Evolutionary conservation across 2,329 filamentous ascomycete genomes (phyloP), one percentile per base, ranked within the genome.

Genomic region (Penicillium verrucosum): DNA sequence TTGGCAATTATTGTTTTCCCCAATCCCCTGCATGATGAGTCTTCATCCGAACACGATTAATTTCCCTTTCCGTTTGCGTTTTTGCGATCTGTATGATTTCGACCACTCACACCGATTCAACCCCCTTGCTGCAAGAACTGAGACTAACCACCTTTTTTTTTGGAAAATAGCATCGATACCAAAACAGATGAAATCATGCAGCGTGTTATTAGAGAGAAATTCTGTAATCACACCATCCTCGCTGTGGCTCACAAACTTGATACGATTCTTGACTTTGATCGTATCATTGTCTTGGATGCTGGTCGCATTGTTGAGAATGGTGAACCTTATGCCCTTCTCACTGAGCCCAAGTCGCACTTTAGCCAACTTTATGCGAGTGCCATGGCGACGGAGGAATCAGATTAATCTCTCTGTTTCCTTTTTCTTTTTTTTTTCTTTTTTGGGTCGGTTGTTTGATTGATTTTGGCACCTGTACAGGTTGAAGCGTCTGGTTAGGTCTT

Each of bases 181-280:
- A 78, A 78, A 50, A 86, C 84, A 2, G 85, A 87, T 61, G 74
- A 78, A 36, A 73, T 78, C 27, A 83, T 87, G 71, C 83, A 86
- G 65, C 75, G 75, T 32, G 75, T 85, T 30, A 78, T 87, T 52
- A 77, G 82, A 3, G 73, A 78, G 45, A 76, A 78, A 30, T 85
- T 87, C 65, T 68, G 70, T 2, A 75, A 73, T 4, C 81, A 83
- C 58, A 89, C 87, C 0, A 81, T 89, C 53, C 76, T 85, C 49
- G 77, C 80, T 0, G 80, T 85, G 2, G 81, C 82, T 5, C 82
- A 85, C 69, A 81, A 82, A 29, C 73, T 85, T 41, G 78, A 82
- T 37, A 75, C 72, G 0, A 75, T 76, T 43, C 68, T 75, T 3
- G 73, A 75, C 57, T 76, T 69, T 49, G 73, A 76, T 57, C 72